Base-by-base conservation (phyloP, 768 basidiomycete genomes). In the Strobilomyces dryophilus region DNA sequence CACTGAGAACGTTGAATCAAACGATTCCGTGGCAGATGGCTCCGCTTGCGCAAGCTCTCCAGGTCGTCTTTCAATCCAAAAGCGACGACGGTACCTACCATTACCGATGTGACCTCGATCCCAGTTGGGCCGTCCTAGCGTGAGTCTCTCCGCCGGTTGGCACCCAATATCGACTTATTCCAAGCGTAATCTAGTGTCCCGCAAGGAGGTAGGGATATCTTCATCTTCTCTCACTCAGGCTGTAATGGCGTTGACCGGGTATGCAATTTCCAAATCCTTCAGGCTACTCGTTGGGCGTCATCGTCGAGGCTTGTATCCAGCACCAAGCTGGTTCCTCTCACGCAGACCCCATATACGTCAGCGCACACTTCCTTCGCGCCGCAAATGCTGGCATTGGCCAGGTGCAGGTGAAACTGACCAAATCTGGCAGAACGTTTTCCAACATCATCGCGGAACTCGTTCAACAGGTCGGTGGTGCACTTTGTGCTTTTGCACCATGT, bases 201-300 rank as follows among this genome's bases (percentile, higher is more conserved):
- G 4, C 79, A 82, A 61, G 81, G 82, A 69, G 81, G 82, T 79
- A 46, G 53, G 59, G 7, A 32, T 26, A 18, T 8, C 11, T 36
- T 14, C 7, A 20, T 21, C n/a, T n/a, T n/a, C n/a, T n/a, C n/a
- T n/a, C n/a, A n/a, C n/a, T n/a, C n/a, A n/a, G n/a, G n/a, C n/a
- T n/a, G n/a, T n/a, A n/a, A n/a, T n/a, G n/a, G n/a, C n/a, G 10
- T 43, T 52, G 39, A 44, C 11, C 37, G 17, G 59, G 1, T 32
- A 27, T 43, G 15, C 18, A 27, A 27, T 27, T 4, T 27, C 27
- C 5, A 11, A 34, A 11, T 34, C 32, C 32, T 36, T 36, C 9
- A 87, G 85, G 85, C 21, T 86, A 84, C 60, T 68, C 80, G 17
- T 71, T 87, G 15, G 81, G 78, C 1, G 66, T 81, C 40, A 66